Base-by-base conservation (phyloP, 2,329 filamentous ascomycete genomes). In the Colletotrichum salicis region DNA sequence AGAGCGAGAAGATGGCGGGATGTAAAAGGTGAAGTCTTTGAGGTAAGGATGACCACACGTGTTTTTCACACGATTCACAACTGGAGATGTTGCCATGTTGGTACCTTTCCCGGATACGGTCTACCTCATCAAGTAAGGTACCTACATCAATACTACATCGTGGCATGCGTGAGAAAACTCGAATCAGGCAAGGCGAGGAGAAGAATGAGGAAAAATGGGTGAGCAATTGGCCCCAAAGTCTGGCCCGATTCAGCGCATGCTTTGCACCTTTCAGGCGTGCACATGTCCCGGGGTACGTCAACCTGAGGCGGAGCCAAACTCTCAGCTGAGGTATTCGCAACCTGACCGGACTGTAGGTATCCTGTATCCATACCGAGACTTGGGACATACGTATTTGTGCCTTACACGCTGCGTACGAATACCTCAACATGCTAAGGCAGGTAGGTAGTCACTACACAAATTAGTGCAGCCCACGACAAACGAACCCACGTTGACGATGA, bases 281-380 rank as follows among this genome's bases (percentile, higher is more conserved):
- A 62, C 41, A 31, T 35, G 61, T 64, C 37, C 33, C 62, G 1
- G 13, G 55, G 56, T 52, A 71, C 68, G 57, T 62, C 51, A 33
- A 57, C 27, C 19, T 22, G 56, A 22, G 64, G 68, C 68, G 64
- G 69, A 27, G 69, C 59, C 54, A 59, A 71, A 68, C 68, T 71
- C 52, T 71, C 33, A 60, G 37, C 56, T 60, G 37, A 61, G 58
- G 41, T 51, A 60, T 19, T 13, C 45, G 48, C 60, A 52, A 55
- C 45, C 52, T 55, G 24, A 15, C 52, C 22, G 24, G 37, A 41
- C 15, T 19, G 15, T 41, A 41, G 37, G 37, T 41, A 29, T 29
- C 27, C 27, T 29, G 3, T 29, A 29, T 5, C 27, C 27, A 27
- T 27, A 41, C 37, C 37, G 37, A 19, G 7, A 41, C 37, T 15